These are phyloP conservation scores for Symbiodinium natans DNA, from an alignment of 73 alveolate genomes.

Conservation along the genomic window DNA sequence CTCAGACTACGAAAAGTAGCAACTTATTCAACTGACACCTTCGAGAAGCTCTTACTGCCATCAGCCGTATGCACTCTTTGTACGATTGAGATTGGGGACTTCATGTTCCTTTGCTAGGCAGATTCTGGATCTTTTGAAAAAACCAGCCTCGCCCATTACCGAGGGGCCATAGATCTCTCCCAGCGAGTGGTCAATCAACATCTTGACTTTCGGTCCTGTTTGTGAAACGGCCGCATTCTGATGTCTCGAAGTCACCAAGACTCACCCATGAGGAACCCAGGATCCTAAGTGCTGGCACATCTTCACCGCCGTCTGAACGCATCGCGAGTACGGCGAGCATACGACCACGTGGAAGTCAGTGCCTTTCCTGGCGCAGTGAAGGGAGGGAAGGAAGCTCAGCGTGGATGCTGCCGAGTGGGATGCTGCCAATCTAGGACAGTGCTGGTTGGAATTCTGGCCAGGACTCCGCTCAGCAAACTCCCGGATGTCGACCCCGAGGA, in stretches of 20 bases:
- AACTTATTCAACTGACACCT: too few species aligned
- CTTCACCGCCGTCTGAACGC: conserved; percentile 90
- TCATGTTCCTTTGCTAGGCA: too few species aligned
- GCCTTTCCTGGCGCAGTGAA: conserved; percentile 26
- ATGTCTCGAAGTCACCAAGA: too few species aligned
- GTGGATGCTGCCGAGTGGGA: too few species aligned
- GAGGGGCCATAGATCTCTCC: conserved; percentile 89
- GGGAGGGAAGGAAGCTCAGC: background rate
- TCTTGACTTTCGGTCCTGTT: conserved; percentile 73
- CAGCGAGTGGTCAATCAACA: conserved; percentile 77
- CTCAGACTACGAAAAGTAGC: too few species aligned
- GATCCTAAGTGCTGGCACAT: conserved; percentile 69
- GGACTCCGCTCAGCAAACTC: conserved; percentile 30
- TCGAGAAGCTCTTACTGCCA: too few species aligned
- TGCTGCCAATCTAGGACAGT: too few species aligned
- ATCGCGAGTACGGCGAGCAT: conserved; percentile 89
- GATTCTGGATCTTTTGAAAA: too few species aligned
- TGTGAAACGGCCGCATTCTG: too few species aligned
- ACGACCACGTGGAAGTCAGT: conserved; percentile 81
- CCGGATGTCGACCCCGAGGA: conserved; percentile 33
- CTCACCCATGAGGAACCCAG: too few species aligned
- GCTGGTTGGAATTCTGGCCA: background rate
- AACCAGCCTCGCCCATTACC: conserved; percentile 78
- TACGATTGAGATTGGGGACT: too few species aligned
- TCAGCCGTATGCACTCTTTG: too few species aligned